Base-by-base conservation (phyloP, 2,329 filamentous ascomycete species). In the Thielaviopsis ethacetica region DNA sequence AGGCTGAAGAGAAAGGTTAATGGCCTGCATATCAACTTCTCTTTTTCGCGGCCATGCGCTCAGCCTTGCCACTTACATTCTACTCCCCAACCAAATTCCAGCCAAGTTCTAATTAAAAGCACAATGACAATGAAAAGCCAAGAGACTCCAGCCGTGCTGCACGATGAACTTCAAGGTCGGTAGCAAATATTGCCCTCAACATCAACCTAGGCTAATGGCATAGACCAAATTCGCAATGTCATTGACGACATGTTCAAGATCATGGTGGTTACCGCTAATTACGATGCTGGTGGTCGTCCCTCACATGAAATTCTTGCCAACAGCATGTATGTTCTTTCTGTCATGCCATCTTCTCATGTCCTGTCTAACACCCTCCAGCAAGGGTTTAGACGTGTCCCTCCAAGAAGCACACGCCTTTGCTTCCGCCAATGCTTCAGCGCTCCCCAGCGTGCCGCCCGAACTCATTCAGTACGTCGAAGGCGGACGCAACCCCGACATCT, bases 401-500 rank as follows among this genome's bases (percentile, higher is more conserved):
- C 70, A 72, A 59, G 65, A 67, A 56, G 66, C 72, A 50, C 72
- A 73, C 65, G 65, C 66, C 50, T 70, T 73, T 12, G 72, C 75
- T 59, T 66, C 72, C 22, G 69, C 71, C 24, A 71, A 72, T 13
- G 62, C 68, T 63, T 49, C 54, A 54, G 58, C 59, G 19, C 74
- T 82, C 49, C 79, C 80, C 4, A 70, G 68, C 34, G 75, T 84
- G 22, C 82, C 82, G 2, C 77, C 77, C 56, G 82, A 85, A 65
- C 76, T 86, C 13, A 75, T 85, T 62, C 74, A 81, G 66, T 86
- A 86, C 71, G 83, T 86, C 65, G 83, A 86, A 68, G 80, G 81
- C 67, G 83, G 83, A 52, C 81, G 83, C 56, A 86, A 86, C 72
- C 83, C 83, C 2, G 83, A 86, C 70, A 86, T 86, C 65, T 86